These are phyloP conservation scores for Arthrobotrys pseudoclavata DNA, from an alignment of 2,329 filamentous ascomycete genomes.

Conservation along the genomic window DNA sequence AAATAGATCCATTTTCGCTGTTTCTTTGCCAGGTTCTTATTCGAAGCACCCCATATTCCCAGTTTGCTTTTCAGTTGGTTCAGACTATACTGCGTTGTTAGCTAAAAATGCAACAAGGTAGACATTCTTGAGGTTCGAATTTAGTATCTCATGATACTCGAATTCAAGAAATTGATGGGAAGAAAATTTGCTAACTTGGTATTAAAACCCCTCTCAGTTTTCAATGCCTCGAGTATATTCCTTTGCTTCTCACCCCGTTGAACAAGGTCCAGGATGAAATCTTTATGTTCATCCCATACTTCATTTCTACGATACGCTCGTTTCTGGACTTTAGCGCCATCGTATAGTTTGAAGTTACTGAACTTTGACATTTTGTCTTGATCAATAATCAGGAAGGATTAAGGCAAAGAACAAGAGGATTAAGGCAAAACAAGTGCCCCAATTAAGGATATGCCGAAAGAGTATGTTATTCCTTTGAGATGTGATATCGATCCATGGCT, in stretches of 20 bases:
- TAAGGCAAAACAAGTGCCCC: background rate
- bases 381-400: background rate
- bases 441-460: background rate
- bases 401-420: no score
- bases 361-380: slow-evolving; percentile 20
- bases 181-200: slow-evolving; percentile 27
- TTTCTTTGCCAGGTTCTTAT: slow-evolving; percentile 35
- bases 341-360: slow-evolving; percentile 43
- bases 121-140: no score
- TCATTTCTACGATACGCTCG: slow-evolving; percentile 46
- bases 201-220: slow-evolving; percentile 29
- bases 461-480: background rate
- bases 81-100: slow-evolving; percentile 40
- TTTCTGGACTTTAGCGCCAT: slow-evolving; percentile 37
- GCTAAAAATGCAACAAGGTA: slow-evolving; percentile 23
- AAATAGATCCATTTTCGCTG: slow-evolving; percentile 47
- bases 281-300: slow-evolving; percentile 50
- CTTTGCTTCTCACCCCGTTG: slow-evolving; percentile 30
- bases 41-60: slow-evolving; percentile 44
- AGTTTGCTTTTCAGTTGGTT: slow-evolving; percentile 53
- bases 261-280: slow-evolving; percentile 38
- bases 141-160: no score
- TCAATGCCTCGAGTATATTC: slow-evolving; percentile 31
- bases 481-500: slow-evolving; percentile 1
- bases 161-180: background rate